Base-by-base conservation (phyloP, 1,139 yeast genomes). In the Debaryomycetaceae sp. region DNA sequence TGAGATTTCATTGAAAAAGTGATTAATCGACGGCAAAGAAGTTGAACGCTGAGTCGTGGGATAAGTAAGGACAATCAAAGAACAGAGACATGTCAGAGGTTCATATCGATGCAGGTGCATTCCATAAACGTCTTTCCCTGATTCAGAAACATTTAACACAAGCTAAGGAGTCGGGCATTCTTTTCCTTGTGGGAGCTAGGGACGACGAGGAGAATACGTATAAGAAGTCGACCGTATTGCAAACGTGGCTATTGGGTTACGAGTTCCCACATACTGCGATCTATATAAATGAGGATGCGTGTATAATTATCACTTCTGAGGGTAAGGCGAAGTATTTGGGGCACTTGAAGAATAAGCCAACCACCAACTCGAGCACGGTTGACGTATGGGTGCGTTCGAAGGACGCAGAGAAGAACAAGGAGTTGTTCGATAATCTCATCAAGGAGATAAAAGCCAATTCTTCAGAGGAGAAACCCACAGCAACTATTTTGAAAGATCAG, bases 231-330 rank as follows among this genome's bases (percentile, higher is more conserved):
- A 84, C 96, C 0, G 87, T 87, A 41, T 67, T 91, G 41, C 98
- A 91, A 62, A 86, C 86, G 42, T 93, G 98, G 98, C 72, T 93
- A 47, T 71, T 93, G 47, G 97, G 98, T 6, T 93, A 91, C 62
- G 98, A 95, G 62, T 91, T 93, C 60, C 95, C 96, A 22, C 95
- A 95, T 46, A 90, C 98, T 1, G 84, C 83, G 38, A 67, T 93
- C 47, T 81, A 78, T 43, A 69, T 91, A 48, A 79, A 87, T 5
- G 75, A 78, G 45, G 78, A 78, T 39, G 81, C 81, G 55, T 72
- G 84, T 41, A 68, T 81, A 13, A 72, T 93, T 47, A 76, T 91
- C 48, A 91, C 98, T 0, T 84, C 95, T 34, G 85, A 83, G 43
- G 89, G 90, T n/a, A 91, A 91, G 58, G 90, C 96, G 42, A 87